Evolutionary conservation across 805 yeast species (phyloP).

Genomic region (Candida easanensis): DNA sequence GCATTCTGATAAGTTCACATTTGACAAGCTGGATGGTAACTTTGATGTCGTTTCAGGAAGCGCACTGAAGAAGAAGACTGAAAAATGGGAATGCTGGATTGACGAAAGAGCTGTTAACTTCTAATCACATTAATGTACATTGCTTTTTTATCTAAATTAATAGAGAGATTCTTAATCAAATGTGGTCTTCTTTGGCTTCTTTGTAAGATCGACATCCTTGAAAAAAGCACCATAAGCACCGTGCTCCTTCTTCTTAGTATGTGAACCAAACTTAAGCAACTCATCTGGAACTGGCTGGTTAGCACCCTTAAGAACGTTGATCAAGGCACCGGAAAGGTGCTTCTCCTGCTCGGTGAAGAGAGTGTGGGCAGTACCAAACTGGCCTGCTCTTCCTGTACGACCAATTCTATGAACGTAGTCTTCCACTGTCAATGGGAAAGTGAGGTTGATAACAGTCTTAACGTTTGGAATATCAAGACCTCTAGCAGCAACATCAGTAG

Average conservation of each 20-base stretch:
- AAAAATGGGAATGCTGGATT: constrained; percentile 75
- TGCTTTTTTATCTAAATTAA: too few species aligned
- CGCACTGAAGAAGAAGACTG: constrained; percentile 52
- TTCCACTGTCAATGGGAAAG: constrained; percentile 95
- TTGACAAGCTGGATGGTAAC: constrained; percentile 69
- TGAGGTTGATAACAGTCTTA: constrained; percentile 88
- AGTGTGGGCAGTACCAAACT: constrained; percentile 91
- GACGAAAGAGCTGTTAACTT: constrained; percentile 67
- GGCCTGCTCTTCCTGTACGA: constrained; percentile 97
- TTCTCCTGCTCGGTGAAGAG: constrained; percentile 95
- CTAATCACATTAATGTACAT: too few species aligned
- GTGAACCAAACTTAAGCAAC: constrained; percentile 91
- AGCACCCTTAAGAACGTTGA: constrained; percentile 91
- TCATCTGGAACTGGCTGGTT: constrained; percentile 95
- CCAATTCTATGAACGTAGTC: constrained; percentile 98
- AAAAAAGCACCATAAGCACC: constrained; percentile 97
- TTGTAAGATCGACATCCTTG: constrained; percentile 84
- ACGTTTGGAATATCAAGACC: constrained; percentile 98
- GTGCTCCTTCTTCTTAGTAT: constrained; percentile 96
- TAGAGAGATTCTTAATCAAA: constrained; percentile 40
- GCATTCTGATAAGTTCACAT: constrained; percentile 48
- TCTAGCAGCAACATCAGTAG: constrained; percentile 98
- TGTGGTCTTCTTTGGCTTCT: constrained; percentile 87
- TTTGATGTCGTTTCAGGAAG: constrained; percentile 74
- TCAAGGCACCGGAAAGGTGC: constrained; percentile 90